phyloP scores from a whole-genome alignment of 1,284 basidiomycete species.

The Pseudozyma flocculosa region DNA sequence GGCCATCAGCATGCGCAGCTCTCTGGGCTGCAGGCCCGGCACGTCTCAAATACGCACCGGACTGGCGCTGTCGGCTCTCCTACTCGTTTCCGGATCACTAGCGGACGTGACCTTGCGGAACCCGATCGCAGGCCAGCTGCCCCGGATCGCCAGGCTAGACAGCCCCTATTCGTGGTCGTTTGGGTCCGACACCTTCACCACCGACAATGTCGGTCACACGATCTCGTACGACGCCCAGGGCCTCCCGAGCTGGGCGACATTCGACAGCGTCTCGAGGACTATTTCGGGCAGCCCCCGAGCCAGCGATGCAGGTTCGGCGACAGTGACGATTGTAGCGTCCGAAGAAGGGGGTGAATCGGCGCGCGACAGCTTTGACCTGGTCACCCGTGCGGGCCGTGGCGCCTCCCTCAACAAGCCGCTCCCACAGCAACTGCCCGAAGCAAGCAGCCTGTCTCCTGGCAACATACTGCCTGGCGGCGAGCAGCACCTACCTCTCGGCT shows the following conservation, averaged over 20 bases:
- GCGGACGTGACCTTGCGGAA: slow-evolving; percentile 24
- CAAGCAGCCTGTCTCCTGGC: slow-evolving; percentile 36
- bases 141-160: slow-evolving; percentile 42
- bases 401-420: slow-evolving; percentile 45
- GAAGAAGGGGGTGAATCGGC: slow-evolving; percentile 12
- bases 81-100: background rate
- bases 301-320: slow-evolving; percentile 5
- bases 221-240: slow-evolving; percentile 23
- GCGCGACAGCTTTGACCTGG: slow-evolving; percentile 24
- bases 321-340: slow-evolving; percentile 10
- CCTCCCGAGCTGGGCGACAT: slow-evolving; percentile 46
- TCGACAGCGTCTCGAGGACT: slow-evolving; percentile 29
- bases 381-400: slow-evolving; percentile 36
- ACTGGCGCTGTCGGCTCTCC: no score
- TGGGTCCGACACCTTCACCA: slow-evolving; percentile 36
- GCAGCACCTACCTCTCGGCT: slow-evolving; percentile 74
- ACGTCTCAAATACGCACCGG: no score
- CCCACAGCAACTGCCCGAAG: slow-evolving; percentile 44
- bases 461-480: slow-evolving; percentile 47
- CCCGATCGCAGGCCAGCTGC: slow-evolving; percentile 38
- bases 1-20: no score
- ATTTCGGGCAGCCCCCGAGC: slow-evolving; percentile 41
- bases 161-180: slow-evolving; percentile 45
- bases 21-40: no score
- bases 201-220: slow-evolving; percentile 14